Evolutionary conservation across 768 basidiomycete genomes (phyloP).

Genomic region (Hemileccinum rubropunctum): DNA sequence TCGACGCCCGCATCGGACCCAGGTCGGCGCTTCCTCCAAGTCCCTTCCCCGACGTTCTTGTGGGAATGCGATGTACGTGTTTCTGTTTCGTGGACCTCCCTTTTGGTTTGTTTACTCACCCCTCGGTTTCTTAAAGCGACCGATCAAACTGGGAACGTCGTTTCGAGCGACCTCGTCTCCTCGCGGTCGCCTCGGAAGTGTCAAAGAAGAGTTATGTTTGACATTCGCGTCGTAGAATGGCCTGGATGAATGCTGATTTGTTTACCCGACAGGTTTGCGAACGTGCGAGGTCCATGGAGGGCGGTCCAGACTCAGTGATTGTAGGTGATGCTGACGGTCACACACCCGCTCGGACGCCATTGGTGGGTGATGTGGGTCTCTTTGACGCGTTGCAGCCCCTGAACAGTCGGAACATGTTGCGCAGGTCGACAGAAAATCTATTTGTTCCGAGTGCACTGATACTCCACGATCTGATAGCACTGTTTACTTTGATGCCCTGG

Average conservation of each 20-base stretch:
- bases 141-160: not conserved
- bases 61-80: conserved; percentile 13
- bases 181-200: conserved; percentile 9
- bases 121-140: not conserved
- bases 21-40: conserved; percentile 14
- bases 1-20: not conserved
- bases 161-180: conserved; percentile 15
- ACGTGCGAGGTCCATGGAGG: not conserved
- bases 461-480: conserved; percentile 15
- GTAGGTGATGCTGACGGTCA: not conserved
- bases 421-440: conserved; percentile 2
- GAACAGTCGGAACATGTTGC: conserved; percentile 4
- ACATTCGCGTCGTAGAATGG: not conserved
- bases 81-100: not conserved
- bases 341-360: not conserved
- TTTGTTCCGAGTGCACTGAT: conserved; percentile 2
- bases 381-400: conserved; percentile 1
- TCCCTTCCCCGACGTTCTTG: conserved; percentile 10
- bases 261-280: conserved; percentile 5
- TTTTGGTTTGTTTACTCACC: not conserved
- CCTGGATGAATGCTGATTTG: conserved; percentile 2
- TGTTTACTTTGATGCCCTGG: conserved; percentile 26
- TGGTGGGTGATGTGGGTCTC: conserved; percentile 1
- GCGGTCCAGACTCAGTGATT: not conserved
- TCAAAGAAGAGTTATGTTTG: conserved; percentile 21